A percentile compares a stretch with the other conserved stretches of the same genome.
phyloP scores from a whole-genome alignment of 192 early-diverging fungal genomes.

The Glomus cerebriforme region DNA sequence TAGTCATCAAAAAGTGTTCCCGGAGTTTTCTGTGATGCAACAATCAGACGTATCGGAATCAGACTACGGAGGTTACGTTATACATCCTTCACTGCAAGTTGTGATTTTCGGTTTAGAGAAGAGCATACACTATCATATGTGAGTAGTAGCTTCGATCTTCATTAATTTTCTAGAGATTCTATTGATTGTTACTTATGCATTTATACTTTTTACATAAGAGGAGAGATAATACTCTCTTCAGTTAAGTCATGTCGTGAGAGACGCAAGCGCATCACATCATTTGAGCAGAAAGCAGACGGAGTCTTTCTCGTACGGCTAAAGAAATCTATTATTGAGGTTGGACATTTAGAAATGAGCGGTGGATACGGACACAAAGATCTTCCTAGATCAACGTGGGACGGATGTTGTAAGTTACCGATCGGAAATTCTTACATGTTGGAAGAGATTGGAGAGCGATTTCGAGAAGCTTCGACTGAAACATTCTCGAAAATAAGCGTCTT shows the following conservation, averaged over 20 bases:
- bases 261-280: background rate
- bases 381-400: constrained; percentile 23
- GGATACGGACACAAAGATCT: constrained; percentile 25
- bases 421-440: constrained; percentile 24
- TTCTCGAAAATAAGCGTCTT: constrained; percentile 23
- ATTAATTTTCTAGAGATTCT: background rate
- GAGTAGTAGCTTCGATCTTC: constrained; percentile 11
- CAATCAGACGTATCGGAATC: constrained; percentile 18
- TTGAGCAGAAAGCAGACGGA: constrained; percentile 28
- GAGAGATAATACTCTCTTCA: constrained; percentile 3
- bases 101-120: background rate
- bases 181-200: background rate
- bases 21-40: constrained; percentile 12
- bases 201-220: constrained; percentile 12
- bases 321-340: constrained; percentile 16
- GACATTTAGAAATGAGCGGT: constrained; percentile 27
- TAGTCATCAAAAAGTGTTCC: background rate
- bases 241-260: constrained; percentile 15
- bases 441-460: constrained; percentile 30
- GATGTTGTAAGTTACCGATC: constrained; percentile 25
- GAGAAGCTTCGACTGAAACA: constrained; percentile 12
- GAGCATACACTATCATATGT: constrained; percentile 1
- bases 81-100: constrained; percentile 7
- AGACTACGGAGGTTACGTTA: constrained; percentile 5
- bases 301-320: constrained; percentile 1